phyloP scores from a whole-genome alignment of 2,329 filamentous ascomycete species.

The Coccinonectria pachysandricola region DNA sequence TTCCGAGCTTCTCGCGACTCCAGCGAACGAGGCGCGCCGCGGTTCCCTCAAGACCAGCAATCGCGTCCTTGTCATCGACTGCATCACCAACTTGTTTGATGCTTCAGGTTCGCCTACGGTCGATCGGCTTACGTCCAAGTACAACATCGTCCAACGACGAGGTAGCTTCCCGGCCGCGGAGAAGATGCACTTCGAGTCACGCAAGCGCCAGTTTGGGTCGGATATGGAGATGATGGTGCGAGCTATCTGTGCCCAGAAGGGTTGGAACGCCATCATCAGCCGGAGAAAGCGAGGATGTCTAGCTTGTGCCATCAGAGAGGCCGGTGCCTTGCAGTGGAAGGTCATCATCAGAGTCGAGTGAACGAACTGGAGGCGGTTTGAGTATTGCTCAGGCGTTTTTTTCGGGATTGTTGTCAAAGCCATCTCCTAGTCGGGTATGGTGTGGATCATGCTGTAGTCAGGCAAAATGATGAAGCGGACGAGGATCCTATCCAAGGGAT shows the following conservation, averaged over 20 bases:
- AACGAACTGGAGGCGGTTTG: too few relatives aligned
- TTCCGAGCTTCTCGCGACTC: constrained; percentile 33
- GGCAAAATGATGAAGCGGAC: too few relatives aligned
- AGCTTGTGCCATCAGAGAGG: constrained; percentile 65
- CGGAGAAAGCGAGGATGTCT: constrained; percentile 58
- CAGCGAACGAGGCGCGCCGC: constrained; percentile 21
- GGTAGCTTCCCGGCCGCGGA: constrained; percentile 32
- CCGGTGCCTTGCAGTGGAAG: constrained; percentile 57
- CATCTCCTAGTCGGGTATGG: too few relatives aligned
- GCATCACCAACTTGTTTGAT: constrained; percentile 43
- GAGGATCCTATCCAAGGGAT: too few relatives aligned
- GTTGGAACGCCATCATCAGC: constrained; percentile 64
- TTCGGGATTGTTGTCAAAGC: too few relatives aligned
- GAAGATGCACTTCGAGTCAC: constrained; percentile 46
- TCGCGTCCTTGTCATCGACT: constrained; percentile 50
- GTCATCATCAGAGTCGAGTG: constrained; percentile 55
- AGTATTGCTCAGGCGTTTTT: too few relatives aligned
- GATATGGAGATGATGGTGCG: constrained; percentile 61
- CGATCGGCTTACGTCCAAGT: constrained; percentile 24
- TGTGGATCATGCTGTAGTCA: too few relatives aligned
- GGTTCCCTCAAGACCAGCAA: constrained; percentile 17
- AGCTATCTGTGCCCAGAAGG: constrained; percentile 63
- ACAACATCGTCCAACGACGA: constrained; percentile 23
- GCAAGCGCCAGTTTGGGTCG: constrained; percentile 48
- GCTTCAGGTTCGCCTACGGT: constrained; percentile 39